A percentile compares a stretch with the other conserved stretches of the same genome.
Evolutionary conservation across 306 rosid genomes (phyloP).

Genomic region (Cicer bijugum): DNA sequence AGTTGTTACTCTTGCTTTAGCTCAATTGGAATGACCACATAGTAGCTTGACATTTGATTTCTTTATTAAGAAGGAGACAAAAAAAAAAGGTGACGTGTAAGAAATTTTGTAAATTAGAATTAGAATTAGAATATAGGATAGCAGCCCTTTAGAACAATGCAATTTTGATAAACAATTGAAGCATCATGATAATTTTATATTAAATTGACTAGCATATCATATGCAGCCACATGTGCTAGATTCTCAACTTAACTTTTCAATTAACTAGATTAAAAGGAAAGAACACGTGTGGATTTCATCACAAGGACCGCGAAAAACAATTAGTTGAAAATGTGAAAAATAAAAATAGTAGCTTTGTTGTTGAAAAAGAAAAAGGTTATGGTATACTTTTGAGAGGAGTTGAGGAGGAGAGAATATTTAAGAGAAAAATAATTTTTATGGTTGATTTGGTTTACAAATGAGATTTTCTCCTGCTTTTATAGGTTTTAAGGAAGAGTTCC

Average conservation of each 20-base stretch:
- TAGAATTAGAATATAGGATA: not conserved
- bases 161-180: not conserved
- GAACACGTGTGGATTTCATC: not conserved
- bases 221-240: not conserved
- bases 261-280: conserved; percentile 1
- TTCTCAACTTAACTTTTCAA: not conserved
- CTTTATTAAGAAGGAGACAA: not conserved
- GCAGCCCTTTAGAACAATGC: conserved; percentile 31
- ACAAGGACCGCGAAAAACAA: too few species aligned
- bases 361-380: too few species aligned
- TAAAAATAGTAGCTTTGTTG: too few species aligned
- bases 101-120: not conserved
- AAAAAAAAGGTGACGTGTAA: not conserved
- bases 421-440: too few species aligned
- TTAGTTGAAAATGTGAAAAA: too few species aligned
- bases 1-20: not conserved
- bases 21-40: not conserved
- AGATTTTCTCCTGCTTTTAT: too few species aligned
- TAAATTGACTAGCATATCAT: conserved; percentile 15
- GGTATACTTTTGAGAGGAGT: too few species aligned
- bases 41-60: not conserved
- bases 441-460: too few species aligned
- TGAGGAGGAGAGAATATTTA: too few species aligned
- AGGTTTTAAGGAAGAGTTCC: too few species aligned
- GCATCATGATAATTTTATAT: conserved; percentile 6